A percentile compares a stretch with the other conserved stretches of the same genome.
phyloP scores from a whole-genome alignment of 495 filamentous ascomycete species.

The Saxispiralis lemnorum region DNA sequence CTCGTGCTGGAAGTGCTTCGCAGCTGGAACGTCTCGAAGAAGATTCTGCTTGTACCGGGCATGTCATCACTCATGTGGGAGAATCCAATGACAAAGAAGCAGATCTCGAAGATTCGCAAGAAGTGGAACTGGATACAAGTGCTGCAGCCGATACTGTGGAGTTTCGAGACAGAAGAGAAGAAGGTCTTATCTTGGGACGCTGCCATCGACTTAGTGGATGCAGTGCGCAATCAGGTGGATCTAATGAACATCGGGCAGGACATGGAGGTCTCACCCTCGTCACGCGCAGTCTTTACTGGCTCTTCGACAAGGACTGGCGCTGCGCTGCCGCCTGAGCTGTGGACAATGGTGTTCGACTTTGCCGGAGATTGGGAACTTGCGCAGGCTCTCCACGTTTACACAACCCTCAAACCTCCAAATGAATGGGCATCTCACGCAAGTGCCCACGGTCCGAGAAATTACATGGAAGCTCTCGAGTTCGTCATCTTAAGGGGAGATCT shows the following conservation, averaged over 20 bases:
- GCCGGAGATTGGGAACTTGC: conserved; percentile 81
- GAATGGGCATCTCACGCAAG: conserved; percentile 42
- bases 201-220: conserved; percentile 16
- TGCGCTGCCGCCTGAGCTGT: conserved; percentile 61
- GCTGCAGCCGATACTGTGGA: conserved; percentile 54
- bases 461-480: conserved; percentile 51
- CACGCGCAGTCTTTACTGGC: conserved; percentile 25
- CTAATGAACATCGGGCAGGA: conserved; percentile 42
- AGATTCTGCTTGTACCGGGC: conserved; percentile 61
- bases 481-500: conserved; percentile 56
- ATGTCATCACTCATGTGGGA: conserved; percentile 76
- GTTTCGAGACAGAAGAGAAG: conserved; percentile 37
- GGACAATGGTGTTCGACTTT: conserved; percentile 71
- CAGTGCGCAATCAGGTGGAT: conserved; percentile 48
- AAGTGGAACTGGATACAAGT: conserved; percentile 73
- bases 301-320: conserved; percentile 6
- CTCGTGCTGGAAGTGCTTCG: conserved; percentile 56
- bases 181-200: conserved; percentile 30
- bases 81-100: conserved; percentile 65
- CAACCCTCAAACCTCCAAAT: conserved; percentile 50
- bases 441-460: conserved; percentile 29
- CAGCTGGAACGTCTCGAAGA: conserved; percentile 69
- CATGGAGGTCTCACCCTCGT: conserved; percentile 26
- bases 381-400: conserved; percentile 58
- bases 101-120: conserved; percentile 57